phyloP scores from a whole-genome alignment of 2,329 filamentous ascomycete genomes.

The Aspergillus pseudoglaucus region DNA sequence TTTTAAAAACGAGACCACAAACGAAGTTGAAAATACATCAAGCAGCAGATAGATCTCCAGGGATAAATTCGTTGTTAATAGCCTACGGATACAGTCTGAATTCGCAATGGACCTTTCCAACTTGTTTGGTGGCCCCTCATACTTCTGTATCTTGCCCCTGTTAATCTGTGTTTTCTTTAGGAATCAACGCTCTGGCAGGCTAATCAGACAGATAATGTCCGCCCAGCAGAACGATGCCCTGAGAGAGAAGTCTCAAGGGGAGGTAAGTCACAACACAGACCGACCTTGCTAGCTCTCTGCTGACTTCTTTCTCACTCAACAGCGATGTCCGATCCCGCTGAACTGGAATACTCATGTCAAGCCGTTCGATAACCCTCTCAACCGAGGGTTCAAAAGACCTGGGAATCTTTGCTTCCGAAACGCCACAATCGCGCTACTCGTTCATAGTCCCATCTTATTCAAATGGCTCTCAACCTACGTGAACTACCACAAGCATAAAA shows the following conservation, averaged over 20 bases:
- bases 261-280: background rate
- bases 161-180: background rate
- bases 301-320: background rate
- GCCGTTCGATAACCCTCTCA: background rate
- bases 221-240: background rate
- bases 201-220: background rate
- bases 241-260: background rate
- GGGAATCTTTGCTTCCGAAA: conserved; percentile 24
- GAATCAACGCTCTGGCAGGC: background rate
- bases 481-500: background rate
- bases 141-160: background rate
- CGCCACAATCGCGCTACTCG: conserved; percentile 14
- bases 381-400: conserved; percentile 5
- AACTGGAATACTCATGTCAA: background rate
- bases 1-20: no score
- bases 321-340: background rate
- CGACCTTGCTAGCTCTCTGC: background rate
- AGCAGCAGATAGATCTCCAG: no score
- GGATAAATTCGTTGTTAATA: background rate
- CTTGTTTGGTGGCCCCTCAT: background rate
- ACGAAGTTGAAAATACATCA: no score
- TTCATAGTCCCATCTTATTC: conserved; percentile 20
- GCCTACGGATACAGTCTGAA: background rate
- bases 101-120: background rate
- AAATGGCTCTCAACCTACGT: conserved; percentile 14